Conservation (phyloP, 192 early-diverging fungal genomes). For the Umbelopsis sp. region DNA sequence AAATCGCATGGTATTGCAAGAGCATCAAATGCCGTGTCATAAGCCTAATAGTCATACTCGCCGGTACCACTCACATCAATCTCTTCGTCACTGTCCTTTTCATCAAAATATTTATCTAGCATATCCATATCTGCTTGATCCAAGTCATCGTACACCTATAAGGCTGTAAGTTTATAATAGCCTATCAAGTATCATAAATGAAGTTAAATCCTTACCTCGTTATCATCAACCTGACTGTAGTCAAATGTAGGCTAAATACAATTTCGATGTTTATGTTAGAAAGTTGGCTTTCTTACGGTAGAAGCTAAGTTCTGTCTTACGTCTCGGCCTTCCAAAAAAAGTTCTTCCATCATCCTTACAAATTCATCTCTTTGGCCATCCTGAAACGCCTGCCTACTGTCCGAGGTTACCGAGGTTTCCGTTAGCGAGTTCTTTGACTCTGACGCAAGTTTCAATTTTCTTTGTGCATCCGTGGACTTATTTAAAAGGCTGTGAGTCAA, state of each 20-base stretch:
- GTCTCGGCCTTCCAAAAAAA: conserved; percentile 43
- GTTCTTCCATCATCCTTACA: conserved; percentile 43
- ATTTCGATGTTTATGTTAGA: background rate
- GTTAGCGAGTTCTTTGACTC: background rate
- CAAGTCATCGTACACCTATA: conserved; percentile 41
- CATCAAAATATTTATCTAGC: conserved; percentile 45
- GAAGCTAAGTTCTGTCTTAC: conserved; percentile 22
- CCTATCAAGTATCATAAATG: background rate
- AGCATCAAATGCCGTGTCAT: background rate
- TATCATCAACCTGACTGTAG: conserved; percentile 43
- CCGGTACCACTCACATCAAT: conserved; percentile 6
- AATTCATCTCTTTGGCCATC: conserved; percentile 37
- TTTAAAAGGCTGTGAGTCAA: background rate
- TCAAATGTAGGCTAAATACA: conserved; percentile 36
- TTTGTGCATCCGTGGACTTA: background rate
- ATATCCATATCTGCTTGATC: conserved; percentile 38
- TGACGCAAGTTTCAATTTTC: background rate
- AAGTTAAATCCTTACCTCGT: conserved; percentile 29
- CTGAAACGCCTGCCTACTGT: conserved; percentile 26
- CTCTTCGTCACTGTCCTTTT: conserved; percentile 23
- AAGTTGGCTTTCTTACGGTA: background rate
- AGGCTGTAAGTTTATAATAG: background rate
- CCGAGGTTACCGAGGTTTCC: background rate
- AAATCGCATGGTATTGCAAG: no score
- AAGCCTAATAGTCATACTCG: conserved; percentile 14